Evolutionary conservation across 345 rosid species (phyloP).

Genomic region (Rhodamnia argentea): DNA sequence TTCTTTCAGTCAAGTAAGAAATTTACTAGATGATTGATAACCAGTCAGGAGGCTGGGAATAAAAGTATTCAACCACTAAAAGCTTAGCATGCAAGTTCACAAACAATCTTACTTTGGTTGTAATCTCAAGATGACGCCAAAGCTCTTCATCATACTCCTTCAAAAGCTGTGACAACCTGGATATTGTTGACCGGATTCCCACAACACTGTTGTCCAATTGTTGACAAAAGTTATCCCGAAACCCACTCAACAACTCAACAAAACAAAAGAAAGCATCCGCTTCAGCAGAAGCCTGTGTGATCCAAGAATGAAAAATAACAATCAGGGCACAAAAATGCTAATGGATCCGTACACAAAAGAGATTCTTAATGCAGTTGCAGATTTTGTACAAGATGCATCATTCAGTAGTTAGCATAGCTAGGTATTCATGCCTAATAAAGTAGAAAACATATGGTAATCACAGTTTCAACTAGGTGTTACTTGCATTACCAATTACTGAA

Average conservation of each 20-base stretch:
- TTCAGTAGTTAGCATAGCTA: not conserved
- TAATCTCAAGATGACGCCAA: constrained; percentile 97
- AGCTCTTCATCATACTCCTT: constrained; percentile 97
- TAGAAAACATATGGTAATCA: not conserved
- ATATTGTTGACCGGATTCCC: constrained; percentile 83
- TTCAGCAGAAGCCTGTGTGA: constrained; percentile 68
- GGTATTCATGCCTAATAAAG: not conserved
- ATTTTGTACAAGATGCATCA: not conserved
- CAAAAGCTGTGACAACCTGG: constrained; percentile 66
- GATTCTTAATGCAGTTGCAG: not conserved
- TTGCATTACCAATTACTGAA: not conserved
- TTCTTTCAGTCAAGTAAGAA: not conserved
- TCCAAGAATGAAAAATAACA: not conserved
- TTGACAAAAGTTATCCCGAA: constrained; percentile 92
- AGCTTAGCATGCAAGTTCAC: not conserved
- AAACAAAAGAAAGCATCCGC: constrained; percentile 95
- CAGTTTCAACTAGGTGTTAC: not conserved
- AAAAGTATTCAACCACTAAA: not conserved
- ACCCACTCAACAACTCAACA: constrained; percentile 90
- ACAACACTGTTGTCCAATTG: constrained; percentile 99
- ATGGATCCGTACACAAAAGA: not conserved
- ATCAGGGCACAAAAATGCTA: not conserved
- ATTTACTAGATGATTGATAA: not conserved
- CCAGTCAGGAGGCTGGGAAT: not conserved
- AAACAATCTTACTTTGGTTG: constrained; percentile 63